Evolutionary conservation across 352 stramenopile species (phyloP).

Genomic region (Pythium periplocum): DNA sequence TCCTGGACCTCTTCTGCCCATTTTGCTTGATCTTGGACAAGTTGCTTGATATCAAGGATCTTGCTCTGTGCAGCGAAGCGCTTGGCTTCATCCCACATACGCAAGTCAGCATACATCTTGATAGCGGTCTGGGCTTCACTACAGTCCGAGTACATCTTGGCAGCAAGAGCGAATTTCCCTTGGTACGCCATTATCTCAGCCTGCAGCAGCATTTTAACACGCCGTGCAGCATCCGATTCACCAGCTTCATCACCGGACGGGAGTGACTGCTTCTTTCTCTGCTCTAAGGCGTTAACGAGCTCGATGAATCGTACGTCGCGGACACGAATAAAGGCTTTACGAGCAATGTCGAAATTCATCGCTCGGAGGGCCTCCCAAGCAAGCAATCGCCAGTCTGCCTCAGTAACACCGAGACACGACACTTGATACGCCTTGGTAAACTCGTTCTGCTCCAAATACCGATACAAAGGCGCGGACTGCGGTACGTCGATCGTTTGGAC

Average conservation of each 20-base stretch:
- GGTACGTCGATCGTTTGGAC: conserved; percentile 91
- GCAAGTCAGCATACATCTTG: conserved; percentile 91
- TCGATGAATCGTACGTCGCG: conserved; percentile 91
- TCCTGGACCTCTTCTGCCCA: conserved; percentile 92
- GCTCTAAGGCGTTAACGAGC: conserved; percentile 82
- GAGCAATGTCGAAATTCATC: conserved; percentile 77
- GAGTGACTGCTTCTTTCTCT: conserved; percentile 61
- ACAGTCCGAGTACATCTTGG: conserved; percentile 82
- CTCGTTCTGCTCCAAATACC: conserved; percentile 87
- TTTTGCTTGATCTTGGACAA: conserved; percentile 88
- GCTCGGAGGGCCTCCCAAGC: conserved; percentile 82
- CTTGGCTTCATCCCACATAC: conserved; percentile 94
- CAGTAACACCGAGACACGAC: conserved; percentile 92
- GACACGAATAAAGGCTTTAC: conserved; percentile 88
- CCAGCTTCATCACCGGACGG: conserved; percentile 18
- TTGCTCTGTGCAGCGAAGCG: conserved; percentile 78
- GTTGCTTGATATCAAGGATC: conserved; percentile 81
- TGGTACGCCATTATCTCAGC: conserved; percentile 92
- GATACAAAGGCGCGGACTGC: conserved; percentile 83
- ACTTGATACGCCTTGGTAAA: conserved; percentile 87
- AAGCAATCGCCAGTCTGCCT: conserved; percentile 85
- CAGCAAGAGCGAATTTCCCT: conserved; percentile 88
- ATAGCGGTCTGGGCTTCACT: conserved; percentile 85
- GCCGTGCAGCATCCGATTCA: conserved; percentile 39
- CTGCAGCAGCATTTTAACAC: conserved; percentile 63